Evolutionary conservation across 2,329 filamentous ascomycete species (phyloP).

Genomic region (Epicoccum sorghinum): DNA sequence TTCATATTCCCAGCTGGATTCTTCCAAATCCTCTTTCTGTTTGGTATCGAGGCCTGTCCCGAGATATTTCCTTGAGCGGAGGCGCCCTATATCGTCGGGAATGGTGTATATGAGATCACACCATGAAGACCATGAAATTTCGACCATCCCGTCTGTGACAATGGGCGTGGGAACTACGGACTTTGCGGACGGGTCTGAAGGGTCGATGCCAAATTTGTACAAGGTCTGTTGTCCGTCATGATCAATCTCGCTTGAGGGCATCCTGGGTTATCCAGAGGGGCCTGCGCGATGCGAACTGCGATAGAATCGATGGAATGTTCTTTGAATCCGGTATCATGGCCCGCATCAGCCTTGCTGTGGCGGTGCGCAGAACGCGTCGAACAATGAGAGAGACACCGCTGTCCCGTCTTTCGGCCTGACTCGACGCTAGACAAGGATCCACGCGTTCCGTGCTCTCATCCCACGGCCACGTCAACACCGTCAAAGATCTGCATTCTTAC

Average conservation of each 20-base stretch:
- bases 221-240: background rate
- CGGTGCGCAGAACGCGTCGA: background rate
- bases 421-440: conserved; percentile 13
- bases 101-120: conserved; percentile 32
- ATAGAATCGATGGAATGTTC: too few relatives aligned
- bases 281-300: background rate
- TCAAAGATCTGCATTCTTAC: conserved; percentile 13
- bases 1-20: background rate
- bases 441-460: background rate
- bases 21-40: conserved; percentile 3
- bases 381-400: background rate
- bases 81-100: background rate
- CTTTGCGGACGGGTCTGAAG: background rate
- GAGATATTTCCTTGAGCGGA: conserved; percentile 20
- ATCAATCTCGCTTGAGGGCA: background rate
- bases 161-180: conserved; percentile 2
- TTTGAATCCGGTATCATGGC: too few relatives aligned
- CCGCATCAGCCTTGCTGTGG: background rate
- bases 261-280: background rate
- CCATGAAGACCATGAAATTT: conserved; percentile 36
- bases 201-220: conserved; percentile 7
- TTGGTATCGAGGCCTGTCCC: conserved; percentile 24
- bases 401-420: background rate
- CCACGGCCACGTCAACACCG: conserved; percentile 17
- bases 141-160: background rate